These are phyloP conservation scores for Corylus americana DNA, from an alignment of 306 rosid species.

Conservation along the genomic window DNA sequence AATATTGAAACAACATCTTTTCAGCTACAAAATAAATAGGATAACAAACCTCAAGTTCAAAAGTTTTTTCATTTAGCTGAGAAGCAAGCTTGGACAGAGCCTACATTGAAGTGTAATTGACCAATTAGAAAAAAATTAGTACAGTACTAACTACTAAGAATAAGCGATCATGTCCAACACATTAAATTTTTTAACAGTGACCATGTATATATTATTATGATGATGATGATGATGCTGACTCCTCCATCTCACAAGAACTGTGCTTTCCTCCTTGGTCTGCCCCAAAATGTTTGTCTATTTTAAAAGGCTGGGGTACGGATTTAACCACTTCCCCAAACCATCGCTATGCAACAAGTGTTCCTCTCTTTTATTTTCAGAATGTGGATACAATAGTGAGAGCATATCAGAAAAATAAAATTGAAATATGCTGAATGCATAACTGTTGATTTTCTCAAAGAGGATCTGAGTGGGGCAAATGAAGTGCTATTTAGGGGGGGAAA, in stretches of 20 bases:
- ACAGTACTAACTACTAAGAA: not conserved
- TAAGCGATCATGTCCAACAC: not conserved
- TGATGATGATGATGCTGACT: not conserved
- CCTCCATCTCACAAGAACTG: not conserved
- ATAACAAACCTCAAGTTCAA: slow-evolving; percentile 83
- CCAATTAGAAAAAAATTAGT: slow-evolving; percentile 23
- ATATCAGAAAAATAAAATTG: not conserved
- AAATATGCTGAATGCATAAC: too few species aligned
- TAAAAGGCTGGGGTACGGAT: not conserved
- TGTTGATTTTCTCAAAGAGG: not conserved
- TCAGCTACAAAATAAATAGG: slow-evolving; percentile 27
- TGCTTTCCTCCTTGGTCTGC: not conserved
- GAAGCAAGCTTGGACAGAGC: slow-evolving; percentile 67
- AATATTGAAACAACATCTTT: slow-evolving; percentile 16
- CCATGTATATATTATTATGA: not conserved
- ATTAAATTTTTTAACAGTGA: not conserved
- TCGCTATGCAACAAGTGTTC: not conserved
- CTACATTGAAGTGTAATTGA: slow-evolving; percentile 40
- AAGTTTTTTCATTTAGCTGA: slow-evolving; percentile 71
- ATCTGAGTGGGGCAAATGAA: not conserved
- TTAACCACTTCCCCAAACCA: not conserved
- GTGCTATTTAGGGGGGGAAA: not conserved
- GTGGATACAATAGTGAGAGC: not conserved
- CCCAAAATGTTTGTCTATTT: not conserved
- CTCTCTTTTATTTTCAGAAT: not conserved